Conservation (phyloP, 768 basidiomycete genomes). For the Tulasnella calospora region DNA sequence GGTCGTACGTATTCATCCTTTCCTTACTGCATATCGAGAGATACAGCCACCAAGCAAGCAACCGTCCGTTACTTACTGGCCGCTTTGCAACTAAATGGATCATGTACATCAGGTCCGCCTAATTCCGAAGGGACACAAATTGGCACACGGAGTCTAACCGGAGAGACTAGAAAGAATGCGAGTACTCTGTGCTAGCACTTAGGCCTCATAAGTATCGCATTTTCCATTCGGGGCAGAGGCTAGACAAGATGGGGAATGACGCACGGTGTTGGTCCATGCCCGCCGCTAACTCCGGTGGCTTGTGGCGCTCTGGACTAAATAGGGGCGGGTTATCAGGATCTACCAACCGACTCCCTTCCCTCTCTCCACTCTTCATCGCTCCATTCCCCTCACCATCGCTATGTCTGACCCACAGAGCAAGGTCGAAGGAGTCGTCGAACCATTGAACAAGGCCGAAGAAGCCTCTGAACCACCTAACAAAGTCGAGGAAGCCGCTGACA, state of each 20-base stretch:
- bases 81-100: too few relatives aligned
- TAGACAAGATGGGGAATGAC: background rate
- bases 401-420: conserved; percentile 11
- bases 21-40: too few relatives aligned
- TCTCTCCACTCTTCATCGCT: background rate
- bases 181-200: background rate
- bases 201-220: background rate
- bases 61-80: too few relatives aligned
- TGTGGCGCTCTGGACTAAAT: background rate
- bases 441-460: background rate
- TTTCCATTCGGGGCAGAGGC: background rate
- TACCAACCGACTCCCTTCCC: background rate
- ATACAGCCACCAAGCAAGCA: too few relatives aligned
- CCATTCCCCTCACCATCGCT: background rate
- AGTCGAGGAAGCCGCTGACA: background rate
- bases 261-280: background rate
- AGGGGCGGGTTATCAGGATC: background rate
- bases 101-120: too few relatives aligned
- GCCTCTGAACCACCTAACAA: background rate
- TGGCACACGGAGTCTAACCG: too few relatives aligned
- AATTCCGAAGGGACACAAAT: too few relatives aligned
- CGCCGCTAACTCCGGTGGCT: conserved; percentile 14
- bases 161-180: background rate
- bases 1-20: too few relatives aligned
- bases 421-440: background rate